phyloP scores from a whole-genome alignment of 352 stramenopile species.

The Phytopythium aichiense region DNA sequence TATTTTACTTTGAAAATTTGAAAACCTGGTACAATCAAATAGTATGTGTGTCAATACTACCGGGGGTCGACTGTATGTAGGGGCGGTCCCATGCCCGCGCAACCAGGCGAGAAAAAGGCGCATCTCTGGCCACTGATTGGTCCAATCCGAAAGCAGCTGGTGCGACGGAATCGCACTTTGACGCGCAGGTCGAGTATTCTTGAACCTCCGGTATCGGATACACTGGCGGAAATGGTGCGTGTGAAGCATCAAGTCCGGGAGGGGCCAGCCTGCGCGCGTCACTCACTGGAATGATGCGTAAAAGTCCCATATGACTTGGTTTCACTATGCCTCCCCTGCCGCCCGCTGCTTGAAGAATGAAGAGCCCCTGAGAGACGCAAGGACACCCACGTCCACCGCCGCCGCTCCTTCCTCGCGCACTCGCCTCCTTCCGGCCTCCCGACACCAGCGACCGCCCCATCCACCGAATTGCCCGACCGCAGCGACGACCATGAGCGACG shows the following conservation, averaged over 20 bases:
- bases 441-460: background rate
- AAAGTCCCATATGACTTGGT: background rate
- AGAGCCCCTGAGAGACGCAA: slow-evolving; percentile 1
- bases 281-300: slow-evolving; percentile 6
- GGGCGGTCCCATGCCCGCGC: background rate
- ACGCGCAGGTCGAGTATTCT: background rate
- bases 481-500: slow-evolving; percentile 12
- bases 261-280: background rate
- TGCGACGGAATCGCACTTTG: slow-evolving; percentile 1
- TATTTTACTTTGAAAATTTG: no score
- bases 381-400: background rate
- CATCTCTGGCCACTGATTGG: background rate
- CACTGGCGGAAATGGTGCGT: background rate
- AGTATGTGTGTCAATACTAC: no score
- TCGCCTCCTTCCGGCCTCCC: background rate
- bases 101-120: background rate
- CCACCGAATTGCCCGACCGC: background rate
- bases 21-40: no score
- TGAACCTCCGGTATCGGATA: background rate
- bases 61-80: background rate
- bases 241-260: background rate
- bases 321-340: background rate
- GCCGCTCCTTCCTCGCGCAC: no score
- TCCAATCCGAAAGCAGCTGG: background rate
- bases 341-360: slow-evolving; percentile 4